Evolutionary conservation across 371 early-diverging fungal species (phyloP), one percentile per base, ranked within the genome.

Genomic region (Mucor indicus): DNA sequence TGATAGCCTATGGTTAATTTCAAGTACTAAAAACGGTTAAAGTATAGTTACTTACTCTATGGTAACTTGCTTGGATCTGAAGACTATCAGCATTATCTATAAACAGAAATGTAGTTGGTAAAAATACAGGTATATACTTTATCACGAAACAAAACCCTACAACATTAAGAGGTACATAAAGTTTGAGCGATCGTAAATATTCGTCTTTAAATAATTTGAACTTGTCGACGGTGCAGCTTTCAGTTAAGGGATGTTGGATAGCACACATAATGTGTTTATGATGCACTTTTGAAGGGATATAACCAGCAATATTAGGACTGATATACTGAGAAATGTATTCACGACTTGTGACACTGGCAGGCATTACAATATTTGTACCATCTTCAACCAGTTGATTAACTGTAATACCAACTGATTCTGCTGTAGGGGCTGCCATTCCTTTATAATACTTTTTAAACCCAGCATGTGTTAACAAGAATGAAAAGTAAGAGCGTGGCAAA

Each of bases 181-280:
- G 63, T 56, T 79, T 75, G 36, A 81, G 69, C 4, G 85, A 83
- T 23, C 81, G 69, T 3, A 65, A 44, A 37, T 76, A 74, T 50
- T 80, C 79, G 17, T 70, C 69, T 7, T 59, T 55, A 48, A 79
- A 67, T 1, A 69, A 27, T 3, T 54, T 61, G 4, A 68, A 57
- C 30, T 80, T 55, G 13, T 72, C 64, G 8, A 56, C 54, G 13
- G 69, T 46, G 37, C 87, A 84, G 53, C 73, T 78, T 3, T 69
- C 67, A 15, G 75, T 72, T 31, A 76, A 44, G 6, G 91, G 90
- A 53, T 92, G 92, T 53, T 87, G 80, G 35, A 90, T 44, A 0
- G 80, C 84, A 48, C 92, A 92, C 55, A 83, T 67, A 23, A 86
- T 74, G 45, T 60, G 82, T 38, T 83, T 72, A 56, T 91, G 92